Conservation (phyloP, 148 eudicot species). For the Pharnaceum exiguum region DNA sequence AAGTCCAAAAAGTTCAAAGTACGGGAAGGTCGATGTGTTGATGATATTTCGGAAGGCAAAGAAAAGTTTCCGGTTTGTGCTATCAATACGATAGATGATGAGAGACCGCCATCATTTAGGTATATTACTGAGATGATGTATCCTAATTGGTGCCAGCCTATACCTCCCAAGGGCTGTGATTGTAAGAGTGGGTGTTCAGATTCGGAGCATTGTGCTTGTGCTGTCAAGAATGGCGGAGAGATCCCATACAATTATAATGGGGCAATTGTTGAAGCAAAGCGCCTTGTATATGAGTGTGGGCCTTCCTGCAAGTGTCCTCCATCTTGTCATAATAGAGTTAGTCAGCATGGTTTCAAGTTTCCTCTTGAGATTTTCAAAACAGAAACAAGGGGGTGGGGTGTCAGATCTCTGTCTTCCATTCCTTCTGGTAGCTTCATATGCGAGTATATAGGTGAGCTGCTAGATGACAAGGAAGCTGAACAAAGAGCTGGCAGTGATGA, state of each 20-base stretch:
- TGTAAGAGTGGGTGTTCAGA: conserved; percentile 63
- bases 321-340: conserved; percentile 73
- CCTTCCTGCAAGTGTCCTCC: conserved; percentile 79
- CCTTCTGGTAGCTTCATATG: conserved; percentile 90
- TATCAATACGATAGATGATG: conserved; percentile 59
- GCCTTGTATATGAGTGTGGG: conserved; percentile 87
- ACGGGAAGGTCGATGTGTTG: conserved; percentile 44
- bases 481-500: conserved; percentile 59
- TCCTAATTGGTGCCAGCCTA: conserved; percentile 54
- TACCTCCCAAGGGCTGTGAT: conserved; percentile 55
- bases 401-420: conserved; percentile 61
- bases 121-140: conserved; percentile 57
- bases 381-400: conserved; percentile 83
- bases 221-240: conserved; percentile 63
- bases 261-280: conserved; percentile 73
- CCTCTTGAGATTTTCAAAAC: conserved; percentile 93
- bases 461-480: conserved; percentile 86
- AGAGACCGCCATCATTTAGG: conserved; percentile 58
- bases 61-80: conserved; percentile 51
- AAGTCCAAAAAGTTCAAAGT: conserved; percentile 38
- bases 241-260: conserved; percentile 77
- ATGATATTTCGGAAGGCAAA: conserved; percentile 58
- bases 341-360: conserved; percentile 64
- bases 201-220: conserved; percentile 61
- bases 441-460: conserved; percentile 85